Evolutionary conservation across 495 filamentous ascomycete genomes (phyloP).

Genomic region (Aspergillus biplanus): DNA sequence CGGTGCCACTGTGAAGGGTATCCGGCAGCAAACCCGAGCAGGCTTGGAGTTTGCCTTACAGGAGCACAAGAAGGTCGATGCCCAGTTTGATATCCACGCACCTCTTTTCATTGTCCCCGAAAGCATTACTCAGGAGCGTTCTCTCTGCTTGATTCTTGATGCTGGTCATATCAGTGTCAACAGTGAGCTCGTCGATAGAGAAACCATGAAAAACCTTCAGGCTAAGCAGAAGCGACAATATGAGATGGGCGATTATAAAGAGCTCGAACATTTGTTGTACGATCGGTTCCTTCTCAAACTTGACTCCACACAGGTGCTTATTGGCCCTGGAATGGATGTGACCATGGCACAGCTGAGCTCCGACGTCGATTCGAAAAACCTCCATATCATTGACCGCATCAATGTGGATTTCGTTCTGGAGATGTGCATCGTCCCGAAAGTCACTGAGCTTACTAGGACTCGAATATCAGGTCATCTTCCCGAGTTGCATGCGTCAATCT

Average conservation of each 20-base stretch:
- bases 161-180: conserved; percentile 93
- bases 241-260: conserved; percentile 84
- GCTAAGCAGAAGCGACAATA: conserved; percentile 87
- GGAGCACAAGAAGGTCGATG: conserved; percentile 97
- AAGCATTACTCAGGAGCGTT: conserved; percentile 76
- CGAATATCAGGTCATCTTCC: conserved; percentile 89
- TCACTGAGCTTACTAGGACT: conserved; percentile 90
- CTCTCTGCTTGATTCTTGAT: conserved; percentile 90
- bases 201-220: conserved; percentile 84
- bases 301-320: conserved; percentile 90
- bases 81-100: conserved; percentile 92
- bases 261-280: conserved; percentile 89
- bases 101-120: conserved; percentile 96
- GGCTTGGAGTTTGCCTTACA: conserved; percentile 94
- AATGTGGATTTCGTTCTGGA: conserved; percentile 94
- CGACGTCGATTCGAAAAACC: conserved; percentile 67
- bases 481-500: conserved; percentile 86
- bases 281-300: conserved; percentile 92
- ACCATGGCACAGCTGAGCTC: conserved; percentile 82
- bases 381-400: conserved; percentile 94
- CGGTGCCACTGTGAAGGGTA: conserved; percentile 89
- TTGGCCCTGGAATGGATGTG: conserved; percentile 90
- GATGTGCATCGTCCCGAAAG: conserved; percentile 91
- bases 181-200: conserved; percentile 89
- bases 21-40: conserved; percentile 92